Percentiles rank a stretch among this genome's conserved stretches.
Conservation (phyloP, 805 yeast genomes). For the Metschnikowia henanensis region DNA sequence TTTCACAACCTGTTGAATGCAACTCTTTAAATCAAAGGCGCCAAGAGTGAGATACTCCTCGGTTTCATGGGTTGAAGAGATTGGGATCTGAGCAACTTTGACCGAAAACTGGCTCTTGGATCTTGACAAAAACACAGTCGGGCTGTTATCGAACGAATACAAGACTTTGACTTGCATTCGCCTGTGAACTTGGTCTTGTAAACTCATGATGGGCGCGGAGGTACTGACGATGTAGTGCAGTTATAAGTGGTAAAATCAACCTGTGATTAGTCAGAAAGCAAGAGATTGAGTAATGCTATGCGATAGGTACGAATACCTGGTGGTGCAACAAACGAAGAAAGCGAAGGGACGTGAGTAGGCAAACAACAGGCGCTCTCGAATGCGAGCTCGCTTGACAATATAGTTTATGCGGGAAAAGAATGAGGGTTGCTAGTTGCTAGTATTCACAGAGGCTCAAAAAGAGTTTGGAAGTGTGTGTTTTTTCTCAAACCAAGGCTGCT, state of each 20-base stretch:
- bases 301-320: too few species aligned
- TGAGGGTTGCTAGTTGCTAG: too few species aligned
- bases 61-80: slow-evolving; percentile 19
- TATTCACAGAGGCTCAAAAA: not conserved
- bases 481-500: too few species aligned
- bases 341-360: too few species aligned
- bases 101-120: slow-evolving; percentile 35
- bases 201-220: slow-evolving; percentile 21
- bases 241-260: too few species aligned
- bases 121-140: slow-evolving; percentile 43
- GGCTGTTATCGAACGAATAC: slow-evolving; percentile 44
- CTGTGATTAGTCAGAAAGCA: too few species aligned
- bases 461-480: not conserved
- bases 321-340: too few species aligned
- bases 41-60: slow-evolving; percentile 38
- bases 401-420: too few species aligned
- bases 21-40: slow-evolving; percentile 40
- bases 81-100: slow-evolving; percentile 39
- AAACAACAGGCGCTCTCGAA: too few species aligned
- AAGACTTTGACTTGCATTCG: slow-evolving; percentile 47
- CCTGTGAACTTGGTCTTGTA: slow-evolving; percentile 28
- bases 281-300: too few species aligned
- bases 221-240: too few species aligned
- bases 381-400: too few species aligned
- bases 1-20: slow-evolving; percentile 38